phyloP scores from a whole-genome alignment of 1,284 basidiomycete species.

The Microbotryomycetes sp. region DNA sequence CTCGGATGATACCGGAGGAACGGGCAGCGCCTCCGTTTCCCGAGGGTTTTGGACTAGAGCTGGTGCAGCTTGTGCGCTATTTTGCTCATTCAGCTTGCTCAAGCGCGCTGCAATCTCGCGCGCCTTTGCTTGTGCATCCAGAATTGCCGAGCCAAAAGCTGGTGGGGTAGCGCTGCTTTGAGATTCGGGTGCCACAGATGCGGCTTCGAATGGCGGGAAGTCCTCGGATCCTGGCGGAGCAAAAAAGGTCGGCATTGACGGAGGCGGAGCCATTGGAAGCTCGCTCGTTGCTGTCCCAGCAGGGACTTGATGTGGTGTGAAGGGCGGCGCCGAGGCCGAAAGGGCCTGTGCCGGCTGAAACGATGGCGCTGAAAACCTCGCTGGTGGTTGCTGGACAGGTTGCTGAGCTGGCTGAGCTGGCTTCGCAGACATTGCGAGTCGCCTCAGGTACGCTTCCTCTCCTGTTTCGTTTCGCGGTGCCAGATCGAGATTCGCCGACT shows the following conservation, averaged over 20 bases:
- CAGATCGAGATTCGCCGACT: not conserved
- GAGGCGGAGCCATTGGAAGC: conserved; percentile 26
- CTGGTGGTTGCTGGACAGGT: conserved; percentile 15
- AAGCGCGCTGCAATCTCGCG: conserved; percentile 34
- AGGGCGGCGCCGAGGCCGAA: conserved; percentile 54
- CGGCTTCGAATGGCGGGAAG: conserved; percentile 2
- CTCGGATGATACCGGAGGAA: not conserved
- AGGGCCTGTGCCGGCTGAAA: not conserved
- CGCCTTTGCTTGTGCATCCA: conserved; percentile 34
- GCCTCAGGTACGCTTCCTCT: conserved; percentile 62
- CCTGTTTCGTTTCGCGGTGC: conserved; percentile 43
- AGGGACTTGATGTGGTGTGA: conserved; percentile 70
- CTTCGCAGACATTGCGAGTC: conserved; percentile 51
- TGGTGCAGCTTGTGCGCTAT: not conserved
- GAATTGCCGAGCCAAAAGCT: not conserved
- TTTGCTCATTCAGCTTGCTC: conserved; percentile 21
- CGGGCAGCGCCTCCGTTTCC: not conserved
- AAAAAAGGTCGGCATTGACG: conserved; percentile 31
- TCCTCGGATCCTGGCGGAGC: conserved; percentile 9
- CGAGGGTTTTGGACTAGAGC: conserved; percentile 5
- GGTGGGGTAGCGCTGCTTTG: not conserved
- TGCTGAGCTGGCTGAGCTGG: conserved; percentile 43
- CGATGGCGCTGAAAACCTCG: conserved; percentile 44
- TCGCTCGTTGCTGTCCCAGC: conserved; percentile 48
- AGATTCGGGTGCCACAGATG: not conserved